Conservation (phyloP, 768 basidiomycete species). For the Ephemerocybe angulata region DNA sequence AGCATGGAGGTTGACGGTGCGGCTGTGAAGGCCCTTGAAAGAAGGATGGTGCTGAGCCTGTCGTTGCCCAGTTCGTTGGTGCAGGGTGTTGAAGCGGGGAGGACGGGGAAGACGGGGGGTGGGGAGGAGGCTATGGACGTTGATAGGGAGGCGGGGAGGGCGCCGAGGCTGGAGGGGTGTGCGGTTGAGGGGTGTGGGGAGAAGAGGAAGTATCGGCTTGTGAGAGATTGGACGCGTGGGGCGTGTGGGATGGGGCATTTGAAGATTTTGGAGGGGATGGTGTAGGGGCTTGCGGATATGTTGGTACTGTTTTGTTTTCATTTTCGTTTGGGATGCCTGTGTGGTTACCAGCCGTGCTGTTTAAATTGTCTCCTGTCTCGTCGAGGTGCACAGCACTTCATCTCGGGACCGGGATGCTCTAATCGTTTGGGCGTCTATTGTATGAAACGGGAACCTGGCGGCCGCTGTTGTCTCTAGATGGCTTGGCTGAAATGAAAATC, state of each 20-base stretch:
- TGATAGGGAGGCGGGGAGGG: constrained; percentile 13
- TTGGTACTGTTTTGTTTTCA: too few species aligned
- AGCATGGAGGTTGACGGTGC: constrained; percentile 14
- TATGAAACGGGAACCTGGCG: too few species aligned
- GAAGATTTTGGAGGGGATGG: constrained; percentile 52
- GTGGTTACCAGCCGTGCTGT: too few species aligned
- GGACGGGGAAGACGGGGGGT: background rate
- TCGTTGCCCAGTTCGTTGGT: constrained; percentile 5
- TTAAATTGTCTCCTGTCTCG: too few species aligned
- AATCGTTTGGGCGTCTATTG: too few species aligned
- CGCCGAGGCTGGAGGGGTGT: constrained; percentile 34
- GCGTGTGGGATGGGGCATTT: constrained; percentile 69
- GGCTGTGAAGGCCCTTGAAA: background rate
- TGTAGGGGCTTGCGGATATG: too few species aligned
- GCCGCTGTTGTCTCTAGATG: too few species aligned
- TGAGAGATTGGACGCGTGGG: constrained; percentile 57
- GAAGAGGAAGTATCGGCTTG: constrained; percentile 60
- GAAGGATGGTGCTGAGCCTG: constrained; percentile 9
- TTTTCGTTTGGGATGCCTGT: too few species aligned
- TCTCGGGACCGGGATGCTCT: too few species aligned
- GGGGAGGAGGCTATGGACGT: constrained; percentile 1
- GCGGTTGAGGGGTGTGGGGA: constrained; percentile 56
- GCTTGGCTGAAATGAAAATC: too few species aligned
- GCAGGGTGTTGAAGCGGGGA: background rate
- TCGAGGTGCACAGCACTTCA: too few species aligned